phyloP scores from a whole-genome alignment of 2,329 filamentous ascomycete genomes.

The Trichoderma koningiopsis region DNA sequence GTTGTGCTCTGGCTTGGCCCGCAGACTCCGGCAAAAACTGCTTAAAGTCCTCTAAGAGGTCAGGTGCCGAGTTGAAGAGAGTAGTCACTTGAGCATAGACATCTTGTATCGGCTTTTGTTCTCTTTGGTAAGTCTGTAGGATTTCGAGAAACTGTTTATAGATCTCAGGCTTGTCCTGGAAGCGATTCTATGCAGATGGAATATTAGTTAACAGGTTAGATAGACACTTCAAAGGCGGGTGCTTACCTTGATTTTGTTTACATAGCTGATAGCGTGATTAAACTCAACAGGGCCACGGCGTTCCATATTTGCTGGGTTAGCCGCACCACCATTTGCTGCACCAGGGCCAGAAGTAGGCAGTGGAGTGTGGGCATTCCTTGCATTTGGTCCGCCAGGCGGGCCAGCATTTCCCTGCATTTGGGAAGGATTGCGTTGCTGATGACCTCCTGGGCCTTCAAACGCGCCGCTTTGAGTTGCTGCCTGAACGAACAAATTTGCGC shows the following conservation, averaged over 20 bases:
- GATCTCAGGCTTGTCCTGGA: slow-evolving; percentile 93
- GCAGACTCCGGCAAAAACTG: slow-evolving; percentile 93
- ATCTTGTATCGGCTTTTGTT: slow-evolving; percentile 97
- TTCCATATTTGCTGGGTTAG: slow-evolving; percentile 67
- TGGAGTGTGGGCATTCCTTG: slow-evolving; percentile 60
- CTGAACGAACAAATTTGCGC: slow-evolving; percentile 51
- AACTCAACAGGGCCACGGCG: slow-evolving; percentile 96
- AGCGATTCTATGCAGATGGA: slow-evolving; percentile 71
- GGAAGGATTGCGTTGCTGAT: slow-evolving; percentile 38
- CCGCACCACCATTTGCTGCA: slow-evolving; percentile 62
- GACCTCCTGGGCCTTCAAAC: slow-evolving; percentile 36
- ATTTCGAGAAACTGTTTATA: slow-evolving; percentile 99
- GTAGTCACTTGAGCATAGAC: slow-evolving; percentile 96
- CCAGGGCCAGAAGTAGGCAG: slow-evolving; percentile 60
- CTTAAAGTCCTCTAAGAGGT: slow-evolving; percentile 97
- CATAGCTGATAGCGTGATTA: slow-evolving; percentile 98
- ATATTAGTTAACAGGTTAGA: slow-evolving; percentile 26
- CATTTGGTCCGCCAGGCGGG: slow-evolving; percentile 45
- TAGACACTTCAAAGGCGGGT: not conserved
- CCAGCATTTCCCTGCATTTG: slow-evolving; percentile 37
- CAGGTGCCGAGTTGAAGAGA: slow-evolving; percentile 88
- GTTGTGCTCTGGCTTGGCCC: slow-evolving; percentile 54
- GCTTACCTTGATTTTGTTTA: slow-evolving; percentile 97
- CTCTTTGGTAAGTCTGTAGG: slow-evolving; percentile 94
- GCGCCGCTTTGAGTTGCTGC: slow-evolving; percentile 42